These are phyloP conservation scores for Annulohypoxylon nitens DNA, from an alignment of 495 filamentous ascomycete genomes.

Conservation along the genomic window DNA sequence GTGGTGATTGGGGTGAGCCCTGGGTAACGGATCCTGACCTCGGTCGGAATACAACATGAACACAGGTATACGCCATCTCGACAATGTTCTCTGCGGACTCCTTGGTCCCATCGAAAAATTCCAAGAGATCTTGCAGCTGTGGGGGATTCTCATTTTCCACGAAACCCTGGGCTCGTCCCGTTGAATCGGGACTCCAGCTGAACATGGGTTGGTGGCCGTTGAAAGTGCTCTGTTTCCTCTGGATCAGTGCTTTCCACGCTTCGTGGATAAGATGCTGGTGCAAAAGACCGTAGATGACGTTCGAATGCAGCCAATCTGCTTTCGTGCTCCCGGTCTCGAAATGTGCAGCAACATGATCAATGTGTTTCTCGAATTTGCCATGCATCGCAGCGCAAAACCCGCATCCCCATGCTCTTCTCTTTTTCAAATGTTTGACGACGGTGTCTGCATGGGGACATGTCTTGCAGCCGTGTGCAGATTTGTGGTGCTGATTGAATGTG, in stretches of 20 bases:
- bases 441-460: constrained; percentile 63
- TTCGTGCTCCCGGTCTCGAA: constrained; percentile 64
- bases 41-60: constrained; percentile 56
- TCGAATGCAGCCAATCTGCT: constrained; percentile 62
- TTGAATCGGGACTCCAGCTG: constrained; percentile 60
- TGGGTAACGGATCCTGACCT: constrained; percentile 37
- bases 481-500: constrained; percentile 66
- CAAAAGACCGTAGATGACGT: constrained; percentile 64
- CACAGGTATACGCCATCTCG: constrained; percentile 58
- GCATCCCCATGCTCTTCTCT: constrained; percentile 57
- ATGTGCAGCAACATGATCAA: constrained; percentile 64
- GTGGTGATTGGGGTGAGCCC: constrained; percentile 22
- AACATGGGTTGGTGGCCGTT: constrained; percentile 61
- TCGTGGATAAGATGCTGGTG: constrained; percentile 63
- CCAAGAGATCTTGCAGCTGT: constrained; percentile 64
- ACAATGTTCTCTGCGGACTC: constrained; percentile 58
- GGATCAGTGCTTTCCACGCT: constrained; percentile 60
- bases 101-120: constrained; percentile 60
- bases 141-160: constrained; percentile 62
- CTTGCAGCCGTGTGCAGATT: constrained; percentile 63
- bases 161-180: constrained; percentile 63
- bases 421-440: constrained; percentile 55
- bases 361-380: constrained; percentile 61
- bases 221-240: constrained; percentile 55
- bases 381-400: constrained; percentile 65